phyloP scores from a whole-genome alignment of 305 asterid species.

The Plantago coronopus region DNA sequence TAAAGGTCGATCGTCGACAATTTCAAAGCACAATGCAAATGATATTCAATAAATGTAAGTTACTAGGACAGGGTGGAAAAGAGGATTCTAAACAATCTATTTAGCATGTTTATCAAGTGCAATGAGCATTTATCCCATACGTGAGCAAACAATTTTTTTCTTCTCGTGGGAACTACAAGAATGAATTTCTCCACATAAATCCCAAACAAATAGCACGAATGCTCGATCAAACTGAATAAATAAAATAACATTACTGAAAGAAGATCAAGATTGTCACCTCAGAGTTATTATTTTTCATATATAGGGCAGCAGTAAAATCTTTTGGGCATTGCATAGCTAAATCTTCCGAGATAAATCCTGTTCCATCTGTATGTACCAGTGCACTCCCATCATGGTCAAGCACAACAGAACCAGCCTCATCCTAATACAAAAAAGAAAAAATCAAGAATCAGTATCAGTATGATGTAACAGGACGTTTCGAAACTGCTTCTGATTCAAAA shows the following conservation, averaged over 20 bases:
- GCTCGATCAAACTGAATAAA: slow-evolving; percentile 1
- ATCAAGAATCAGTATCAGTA: background rate
- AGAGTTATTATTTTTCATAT: slow-evolving; percentile 30
- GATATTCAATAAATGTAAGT: too few species aligned
- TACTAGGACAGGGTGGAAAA: too few species aligned
- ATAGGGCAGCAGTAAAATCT: slow-evolving; percentile 37
- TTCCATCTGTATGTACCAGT: slow-evolving; percentile 3
- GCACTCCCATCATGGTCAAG: background rate
- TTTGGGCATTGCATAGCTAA: slow-evolving; percentile 38
- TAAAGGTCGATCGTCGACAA: too few species aligned
- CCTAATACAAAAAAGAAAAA: background rate
- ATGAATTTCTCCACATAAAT: too few species aligned
- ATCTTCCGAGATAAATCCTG: slow-evolving; percentile 11
- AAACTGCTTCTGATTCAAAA: background rate
- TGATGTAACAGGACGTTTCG: background rate
- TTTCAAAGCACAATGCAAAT: too few species aligned
- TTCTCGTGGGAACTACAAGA: too few species aligned
- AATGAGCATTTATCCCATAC: too few species aligned
- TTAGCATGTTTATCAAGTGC: too few species aligned
- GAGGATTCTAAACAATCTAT: too few species aligned
- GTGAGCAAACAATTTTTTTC: too few species aligned
- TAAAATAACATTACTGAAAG: background rate
- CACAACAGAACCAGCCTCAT: background rate
- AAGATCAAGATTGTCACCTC: slow-evolving; percentile 36
- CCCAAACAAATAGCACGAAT: too few species aligned